Evolutionary conservation across 192 early-diverging fungal genomes (phyloP).

Genomic region (Coemansia sp.): DNA sequence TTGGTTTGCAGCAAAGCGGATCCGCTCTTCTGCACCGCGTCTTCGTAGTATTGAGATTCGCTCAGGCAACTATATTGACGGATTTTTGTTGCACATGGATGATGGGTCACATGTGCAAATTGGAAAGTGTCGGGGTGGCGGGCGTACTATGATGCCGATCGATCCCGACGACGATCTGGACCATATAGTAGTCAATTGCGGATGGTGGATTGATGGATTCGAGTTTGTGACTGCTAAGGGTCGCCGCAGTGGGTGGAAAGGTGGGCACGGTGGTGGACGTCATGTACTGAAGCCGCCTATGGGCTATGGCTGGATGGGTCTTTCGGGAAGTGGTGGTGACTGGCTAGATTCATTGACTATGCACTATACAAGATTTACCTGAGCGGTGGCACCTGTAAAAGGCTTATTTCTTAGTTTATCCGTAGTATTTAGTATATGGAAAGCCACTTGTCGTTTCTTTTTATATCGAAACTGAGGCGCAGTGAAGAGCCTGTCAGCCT

Average conservation of each 20-base stretch:
- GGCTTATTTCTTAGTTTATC: no score
- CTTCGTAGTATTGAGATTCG: conserved; percentile 44
- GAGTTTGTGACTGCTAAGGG: conserved; percentile 58
- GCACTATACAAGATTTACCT: conserved; percentile 40
- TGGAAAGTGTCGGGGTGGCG: conserved; percentile 50
- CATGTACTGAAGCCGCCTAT: conserved; percentile 53
- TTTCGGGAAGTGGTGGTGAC: conserved; percentile 55
- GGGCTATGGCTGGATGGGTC: conserved; percentile 57
- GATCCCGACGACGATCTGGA: conserved; percentile 53
- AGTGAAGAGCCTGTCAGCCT: conserved; percentile 1
- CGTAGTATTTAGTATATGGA: no score
- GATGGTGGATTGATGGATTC: conserved; percentile 63
- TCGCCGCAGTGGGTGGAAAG: conserved; percentile 57
- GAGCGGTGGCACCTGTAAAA: not conserved
- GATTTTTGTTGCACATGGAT: conserved; percentile 48
- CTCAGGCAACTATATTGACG: conserved; percentile 56
- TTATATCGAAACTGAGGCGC: conserved; percentile 1
- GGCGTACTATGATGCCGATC: conserved; percentile 31
- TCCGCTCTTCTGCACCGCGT: conserved; percentile 10
- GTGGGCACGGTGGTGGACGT: conserved; percentile 53
- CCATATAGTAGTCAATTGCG: conserved; percentile 54
- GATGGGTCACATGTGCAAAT: conserved; percentile 44
- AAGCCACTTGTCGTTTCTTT: conserved; percentile 1
- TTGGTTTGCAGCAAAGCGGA: conserved; percentile 28
- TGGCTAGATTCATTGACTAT: conserved; percentile 61